Base-by-base conservation (phyloP, 768 basidiomycete species). In the Gymnopilus junonius region DNA sequence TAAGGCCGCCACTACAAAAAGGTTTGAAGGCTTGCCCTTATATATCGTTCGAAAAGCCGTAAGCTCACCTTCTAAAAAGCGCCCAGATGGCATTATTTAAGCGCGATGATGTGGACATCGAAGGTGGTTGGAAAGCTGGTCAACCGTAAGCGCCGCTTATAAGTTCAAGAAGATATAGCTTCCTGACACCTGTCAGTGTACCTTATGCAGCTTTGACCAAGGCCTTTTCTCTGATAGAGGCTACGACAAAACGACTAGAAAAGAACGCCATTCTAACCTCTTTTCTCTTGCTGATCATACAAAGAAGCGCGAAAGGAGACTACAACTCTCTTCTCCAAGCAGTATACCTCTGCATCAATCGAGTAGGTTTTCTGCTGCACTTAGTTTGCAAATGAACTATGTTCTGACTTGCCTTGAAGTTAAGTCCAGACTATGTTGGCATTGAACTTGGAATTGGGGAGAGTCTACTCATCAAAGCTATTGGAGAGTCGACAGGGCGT, bases 371-470 rank as follows among this genome's bases (percentile, higher is more conserved):
- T 12, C 48, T n/a, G 12, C 17, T 51, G 29, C 12, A 29, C 12
- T 29, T n/a, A 39, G 23, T 58, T 32, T 35, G 12, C 8, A 25
- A 27, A n/a, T n/a, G 10, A 21, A 2, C 2, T 20, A 42, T 17
- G 27, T 53, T n/a, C 31, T 53, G 37, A 63, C 25, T 40, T n/a
- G 43, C 53, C 46, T 58, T 35, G 17, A 48, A 98, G 96, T 75
- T 99, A 60, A 90, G 94, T 68, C 96, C 97, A 15, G 97, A 99
- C 74, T 99, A 99, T 75, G 81, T 93, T 62, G 96, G 97, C 29
- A 82, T 98, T 56, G 97, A 99, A 74, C 85, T 99, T 1, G 97
- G 97, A 32, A 96, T 99, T 61, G 97, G 97, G 17, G 97, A 99
- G 74, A 93, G 91, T 67, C 78, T 99, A 20, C 83, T 99, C 37